phyloP scores from a whole-genome alignment of 768 basidiomycete genomes.

The Scleroderma citrinum region DNA sequence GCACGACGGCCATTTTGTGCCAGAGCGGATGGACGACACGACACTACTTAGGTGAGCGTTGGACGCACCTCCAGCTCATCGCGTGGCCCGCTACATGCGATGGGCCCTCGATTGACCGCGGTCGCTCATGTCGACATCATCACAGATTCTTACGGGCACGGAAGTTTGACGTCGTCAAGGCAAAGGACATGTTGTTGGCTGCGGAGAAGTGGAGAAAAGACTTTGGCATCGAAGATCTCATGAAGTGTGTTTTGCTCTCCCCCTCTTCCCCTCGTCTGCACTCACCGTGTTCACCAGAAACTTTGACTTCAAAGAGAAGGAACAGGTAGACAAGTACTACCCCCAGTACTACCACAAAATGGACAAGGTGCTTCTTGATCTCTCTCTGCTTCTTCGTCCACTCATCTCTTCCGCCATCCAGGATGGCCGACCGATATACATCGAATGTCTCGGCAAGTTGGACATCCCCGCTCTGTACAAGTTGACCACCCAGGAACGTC shows the following conservation, averaged over 20 bases:
- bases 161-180: constrained; percentile 79
- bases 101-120: not conserved
- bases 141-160: constrained; percentile 85
- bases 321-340: constrained; percentile 84
- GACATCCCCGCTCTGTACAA: constrained; percentile 80
- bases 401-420: constrained; percentile 24
- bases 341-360: constrained; percentile 96
- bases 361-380: constrained; percentile 59
- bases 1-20: constrained; percentile 54
- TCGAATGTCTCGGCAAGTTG: constrained; percentile 87
- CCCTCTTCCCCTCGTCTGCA: not conserved
- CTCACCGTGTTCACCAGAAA: constrained; percentile 38
- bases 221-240: constrained; percentile 73
- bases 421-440: constrained; percentile 95
- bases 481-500: constrained; percentile 81
- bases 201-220: constrained; percentile 89
- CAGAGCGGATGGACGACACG: constrained; percentile 65
- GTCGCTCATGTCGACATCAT: not conserved
- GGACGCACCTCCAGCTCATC: constrained; percentile 4
- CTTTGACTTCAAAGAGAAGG: constrained; percentile 83
- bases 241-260: constrained; percentile 41
- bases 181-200: constrained; percentile 78
- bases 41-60: constrained; percentile 54
- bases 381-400: not conserved
- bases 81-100: constrained; percentile 8